These are phyloP conservation scores for Aschersonia sp. DNA, from an alignment of 2,329 filamentous ascomycete genomes.

Conservation along the genomic window DNA sequence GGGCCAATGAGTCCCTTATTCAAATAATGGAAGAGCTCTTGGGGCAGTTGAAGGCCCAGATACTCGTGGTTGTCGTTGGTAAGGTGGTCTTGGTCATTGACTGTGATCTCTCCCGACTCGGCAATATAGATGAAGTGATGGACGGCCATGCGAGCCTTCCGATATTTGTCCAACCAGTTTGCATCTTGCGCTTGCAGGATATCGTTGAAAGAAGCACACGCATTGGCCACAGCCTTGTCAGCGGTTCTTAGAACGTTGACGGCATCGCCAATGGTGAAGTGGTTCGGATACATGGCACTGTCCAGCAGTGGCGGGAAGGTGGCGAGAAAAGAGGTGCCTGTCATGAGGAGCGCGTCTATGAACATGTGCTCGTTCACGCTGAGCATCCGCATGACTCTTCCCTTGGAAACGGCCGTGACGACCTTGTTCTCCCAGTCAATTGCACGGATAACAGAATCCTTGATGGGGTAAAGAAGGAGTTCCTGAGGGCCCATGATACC, in stretches of 20 bases:
- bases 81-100: slow-evolving; percentile 57
- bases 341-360: slow-evolving; percentile 69
- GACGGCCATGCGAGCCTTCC: slow-evolving; percentile 70
- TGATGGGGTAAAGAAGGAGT: slow-evolving; percentile 71
- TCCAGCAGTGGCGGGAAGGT: slow-evolving; percentile 66
- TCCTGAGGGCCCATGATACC: slow-evolving; percentile 77
- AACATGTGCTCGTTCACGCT: slow-evolving; percentile 57
- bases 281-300: slow-evolving; percentile 36
- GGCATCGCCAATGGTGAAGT: slow-evolving; percentile 56
- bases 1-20: slow-evolving; percentile 70
- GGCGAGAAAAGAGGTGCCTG: slow-evolving; percentile 67
- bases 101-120: slow-evolving; percentile 60
- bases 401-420: slow-evolving; percentile 51
- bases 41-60: slow-evolving; percentile 75
- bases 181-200: slow-evolving; percentile 57
- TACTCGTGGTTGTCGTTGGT: slow-evolving; percentile 81
- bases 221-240: slow-evolving; percentile 54
- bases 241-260: slow-evolving; percentile 60
- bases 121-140: slow-evolving; percentile 79
- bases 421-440: slow-evolving; percentile 56
- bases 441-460: slow-evolving; percentile 53
- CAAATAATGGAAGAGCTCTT: slow-evolving; percentile 83
- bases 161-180: slow-evolving; percentile 75
- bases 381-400: slow-evolving; percentile 55
- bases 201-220: slow-evolving; percentile 69